A percentile compares a stretch with the other conserved stretches of the same genome.
Evolutionary conservation across 352 stramenopile species (phyloP).

Genomic region (Pythium aquatile): DNA sequence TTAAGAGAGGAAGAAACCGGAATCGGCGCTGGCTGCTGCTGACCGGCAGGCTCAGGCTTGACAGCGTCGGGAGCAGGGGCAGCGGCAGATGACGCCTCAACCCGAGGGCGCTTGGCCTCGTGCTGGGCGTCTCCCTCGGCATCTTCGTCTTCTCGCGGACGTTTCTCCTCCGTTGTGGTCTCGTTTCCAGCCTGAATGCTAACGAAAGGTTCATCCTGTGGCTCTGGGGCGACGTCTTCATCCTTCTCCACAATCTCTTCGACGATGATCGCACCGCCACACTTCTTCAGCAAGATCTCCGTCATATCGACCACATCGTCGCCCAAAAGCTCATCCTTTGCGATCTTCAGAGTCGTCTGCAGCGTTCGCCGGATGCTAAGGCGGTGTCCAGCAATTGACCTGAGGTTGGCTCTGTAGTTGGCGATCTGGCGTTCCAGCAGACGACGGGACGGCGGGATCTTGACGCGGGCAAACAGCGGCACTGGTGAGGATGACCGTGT

Average conservation of each 20-base stretch:
- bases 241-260: conserved; percentile 29
- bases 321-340: conserved; percentile 55
- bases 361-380: conserved; percentile 50
- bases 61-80: not conserved
- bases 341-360: conserved; percentile 54
- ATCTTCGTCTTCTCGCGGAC: conserved; percentile 13
- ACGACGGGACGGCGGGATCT: conserved; percentile 61
- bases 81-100: not conserved
- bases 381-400: conserved; percentile 46
- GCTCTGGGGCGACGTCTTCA: conserved; percentile 32
- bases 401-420: conserved; percentile 62
- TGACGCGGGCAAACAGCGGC: conserved; percentile 50
- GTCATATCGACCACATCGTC: conserved; percentile 52
- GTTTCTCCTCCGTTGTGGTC: conserved; percentile 3
- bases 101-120: conserved; percentile 13
- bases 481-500: conserved; percentile 24
- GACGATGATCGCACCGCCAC: conserved; percentile 45
- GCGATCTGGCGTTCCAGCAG: conserved; percentile 71
- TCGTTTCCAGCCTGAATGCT: not conserved
- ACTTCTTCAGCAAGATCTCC: conserved; percentile 55
- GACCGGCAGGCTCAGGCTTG: conserved; percentile 11
- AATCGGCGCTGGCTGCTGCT: not conserved
- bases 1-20: not conserved
- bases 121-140: not conserved
- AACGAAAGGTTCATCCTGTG: conserved; percentile 13